Base-by-base conservation (phyloP, 495 filamentous ascomycete genomes). In the Trichoderma erinaceum region DNA sequence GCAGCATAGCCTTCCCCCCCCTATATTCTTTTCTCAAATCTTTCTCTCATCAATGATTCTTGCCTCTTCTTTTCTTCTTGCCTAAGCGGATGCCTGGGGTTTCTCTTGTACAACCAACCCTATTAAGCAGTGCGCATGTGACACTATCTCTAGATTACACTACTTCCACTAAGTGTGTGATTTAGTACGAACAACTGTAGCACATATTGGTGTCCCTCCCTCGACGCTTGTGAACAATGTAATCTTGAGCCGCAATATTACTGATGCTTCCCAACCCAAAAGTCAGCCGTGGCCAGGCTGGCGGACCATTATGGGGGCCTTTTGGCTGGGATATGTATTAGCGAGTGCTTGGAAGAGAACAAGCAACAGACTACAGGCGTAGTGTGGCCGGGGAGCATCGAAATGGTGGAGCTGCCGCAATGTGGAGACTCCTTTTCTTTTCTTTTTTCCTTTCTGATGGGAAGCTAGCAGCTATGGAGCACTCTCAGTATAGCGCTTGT, bases 291-390 rank as follows among this genome's bases (percentile, higher is more conserved):
- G 5, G 10, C 50, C 50, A 56, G 50, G n/a, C 50, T 56, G 50
- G 50, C 50, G 50, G 50, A 56, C 50, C 50, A n/a, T 18, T 18
- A 56, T 8, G 16, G 50, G 50, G 50, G n/a, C 16, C n/a, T 10
- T 2, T 23, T 21, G 50, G n/a, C 50, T n/a, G n/a, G 43, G 43
- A 18, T 46, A 16, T 46, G 12, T 46, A 12, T 18, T 46, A 46
- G 43, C 43, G 43, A 46, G 43, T 46, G 12, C 18, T 46, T 15
- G 43, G 43, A 46, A 8, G 48, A 52, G 50, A 25, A 56, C 23
- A 61, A 61, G 56, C 56, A 61, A 32, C 56, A 61, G 56, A 13
- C 56, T 61, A 61, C 10, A 52, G 35, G 35, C 35, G 35, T 38
- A 38, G 35, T 38, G 35, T 38, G 35, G 35, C 35, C 35, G 35